Evolutionary conservation across 192 early-diverging fungal genomes (phyloP).

Genomic region (Coemansia guatemalensis): DNA sequence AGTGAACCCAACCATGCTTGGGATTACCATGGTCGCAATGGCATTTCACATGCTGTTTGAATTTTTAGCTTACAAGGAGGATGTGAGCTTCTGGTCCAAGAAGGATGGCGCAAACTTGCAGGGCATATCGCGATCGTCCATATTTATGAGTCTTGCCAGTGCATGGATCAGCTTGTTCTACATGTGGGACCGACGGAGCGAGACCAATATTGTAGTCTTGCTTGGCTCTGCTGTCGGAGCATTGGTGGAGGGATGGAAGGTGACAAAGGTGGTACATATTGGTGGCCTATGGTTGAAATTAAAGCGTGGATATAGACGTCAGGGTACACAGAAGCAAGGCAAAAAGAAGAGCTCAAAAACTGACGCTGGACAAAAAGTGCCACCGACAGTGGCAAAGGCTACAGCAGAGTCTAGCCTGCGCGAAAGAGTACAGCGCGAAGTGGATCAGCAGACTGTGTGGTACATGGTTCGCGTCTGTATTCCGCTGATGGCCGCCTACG

Average conservation of each 20-base stretch:
- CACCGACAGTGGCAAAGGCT: neutral
- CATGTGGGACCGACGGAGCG: conserved; percentile 50
- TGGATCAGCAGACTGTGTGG: conserved; percentile 53
- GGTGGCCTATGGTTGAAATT: conserved; percentile 16
- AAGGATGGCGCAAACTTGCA: conserved; percentile 27
- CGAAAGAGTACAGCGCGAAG: conserved; percentile 39
- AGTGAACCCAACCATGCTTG: conserved; percentile 57
- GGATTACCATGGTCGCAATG: conserved; percentile 54
- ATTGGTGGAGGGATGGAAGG: conserved; percentile 56
- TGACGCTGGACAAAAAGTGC: too few species aligned
- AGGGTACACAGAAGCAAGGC: neutral
- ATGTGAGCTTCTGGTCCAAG: conserved; percentile 55
- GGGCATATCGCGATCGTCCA: conserved; percentile 55
- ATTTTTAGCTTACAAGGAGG: conserved; percentile 59
- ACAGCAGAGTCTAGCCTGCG: conserved; percentile 6
- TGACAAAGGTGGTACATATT: conserved; percentile 39
- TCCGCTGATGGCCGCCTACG: conserved; percentile 52
- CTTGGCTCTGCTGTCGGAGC: conserved; percentile 46
- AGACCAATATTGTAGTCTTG: conserved; percentile 56
- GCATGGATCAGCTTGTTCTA: conserved; percentile 54
- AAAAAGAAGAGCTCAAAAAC: neutral
- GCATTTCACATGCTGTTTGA: conserved; percentile 57
- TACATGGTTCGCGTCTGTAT: conserved; percentile 52
- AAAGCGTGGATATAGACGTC: neutral
- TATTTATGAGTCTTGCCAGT: conserved; percentile 54